A percentile compares a stretch with the other conserved stretches of the same genome.
phyloP scores from a whole-genome alignment of 805 yeast species.

The Danielia oregonensis region DNA sequence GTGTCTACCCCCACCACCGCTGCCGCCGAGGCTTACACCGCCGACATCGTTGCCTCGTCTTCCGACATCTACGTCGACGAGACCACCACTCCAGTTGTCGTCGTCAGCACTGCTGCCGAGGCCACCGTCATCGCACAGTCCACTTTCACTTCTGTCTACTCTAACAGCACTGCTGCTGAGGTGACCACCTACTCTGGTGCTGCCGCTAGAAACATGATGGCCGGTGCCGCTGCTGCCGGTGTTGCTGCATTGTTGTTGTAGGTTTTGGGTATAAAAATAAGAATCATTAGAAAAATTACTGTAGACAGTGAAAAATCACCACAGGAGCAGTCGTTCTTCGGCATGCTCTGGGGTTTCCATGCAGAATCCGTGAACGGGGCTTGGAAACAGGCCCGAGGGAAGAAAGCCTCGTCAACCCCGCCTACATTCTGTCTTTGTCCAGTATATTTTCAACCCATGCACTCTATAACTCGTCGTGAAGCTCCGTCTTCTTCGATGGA shows the following conservation, averaged over 20 bases:
- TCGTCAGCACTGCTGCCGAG: slow-evolving; percentile 45
- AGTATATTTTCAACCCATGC: too few species aligned
- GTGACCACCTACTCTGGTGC: slow-evolving; percentile 28
- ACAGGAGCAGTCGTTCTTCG: too few species aligned
- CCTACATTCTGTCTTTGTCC: too few species aligned
- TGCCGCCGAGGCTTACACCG: slow-evolving; percentile 10
- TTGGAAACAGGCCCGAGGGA: too few species aligned
- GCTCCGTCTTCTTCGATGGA: slow-evolving; percentile 8
- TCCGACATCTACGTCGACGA: slow-evolving; percentile 43
- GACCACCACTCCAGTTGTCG: slow-evolving; percentile 48
- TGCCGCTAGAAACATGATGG: slow-evolving; percentile 26
- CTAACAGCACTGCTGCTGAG: slow-evolving; percentile 20
- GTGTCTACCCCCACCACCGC: slow-evolving; percentile 8
- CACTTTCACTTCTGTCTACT: slow-evolving; percentile 31
- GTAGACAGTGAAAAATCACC: too few species aligned
- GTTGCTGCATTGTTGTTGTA: slow-evolving; percentile 35
- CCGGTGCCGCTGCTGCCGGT: slow-evolving; percentile 39
- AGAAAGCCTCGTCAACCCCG: too few species aligned
- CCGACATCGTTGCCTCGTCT: slow-evolving; percentile 12
- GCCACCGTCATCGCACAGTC: slow-evolving; percentile 37
- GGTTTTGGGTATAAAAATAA: too few species aligned
- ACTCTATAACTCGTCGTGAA: slow-evolving; percentile 16
- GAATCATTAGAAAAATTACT: too few species aligned
- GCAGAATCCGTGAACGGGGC: too few species aligned
- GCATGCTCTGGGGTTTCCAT: too few species aligned